Base-by-base conservation (phyloP, 805 yeast species). In the Pichia occidentalis region DNA sequence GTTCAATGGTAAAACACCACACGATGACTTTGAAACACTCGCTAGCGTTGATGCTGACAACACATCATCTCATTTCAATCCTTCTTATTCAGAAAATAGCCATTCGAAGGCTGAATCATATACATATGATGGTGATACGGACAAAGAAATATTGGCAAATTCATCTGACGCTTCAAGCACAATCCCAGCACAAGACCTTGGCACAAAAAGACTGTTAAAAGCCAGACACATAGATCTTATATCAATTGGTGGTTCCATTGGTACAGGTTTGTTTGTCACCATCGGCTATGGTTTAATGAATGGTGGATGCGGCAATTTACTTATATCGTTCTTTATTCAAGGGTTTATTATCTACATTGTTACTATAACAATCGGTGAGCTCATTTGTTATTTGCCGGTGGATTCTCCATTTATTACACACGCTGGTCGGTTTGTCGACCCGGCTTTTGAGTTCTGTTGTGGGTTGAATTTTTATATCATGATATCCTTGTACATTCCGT, bases 381-480 rank as follows among this genome's bases (percentile, higher is more conserved):
- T 82, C 74, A 85, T 83, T 25, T 77, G 83, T 21, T 83, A 78
- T 49, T 63, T 80, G 29, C 95, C 95, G 2, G 68, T 83, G 3
- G 67, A 77, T 24, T 83, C 94, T 1, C 92, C 94, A 0, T 85
- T 85, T 51, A 73, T 84, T 39, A 61, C 84, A 24, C 59, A 81
- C 61, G 80, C 87, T 0, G 85, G 86, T 14, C 61, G 90, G 38
- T 82, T 85, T 55, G 75, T 77, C 36, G 92, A 84, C 54, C 78
- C 76, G 30, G 82, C 94, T 0, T 61, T 81, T 39, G 92, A 82
- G 47, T 72, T 81, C 30, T 73, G 73, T 68, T 75, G 82, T 2
- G 87, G 90, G 20, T 84, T 85, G 80, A 83, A 84, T 53, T 84
- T 80, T 52, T 82, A 83, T 73, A 65, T 83, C 45, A 63, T 83